Evolutionary conservation across 2,329 filamentous ascomycete species (phyloP).

Genomic region (Colletotrichum tofieldiae): DNA sequence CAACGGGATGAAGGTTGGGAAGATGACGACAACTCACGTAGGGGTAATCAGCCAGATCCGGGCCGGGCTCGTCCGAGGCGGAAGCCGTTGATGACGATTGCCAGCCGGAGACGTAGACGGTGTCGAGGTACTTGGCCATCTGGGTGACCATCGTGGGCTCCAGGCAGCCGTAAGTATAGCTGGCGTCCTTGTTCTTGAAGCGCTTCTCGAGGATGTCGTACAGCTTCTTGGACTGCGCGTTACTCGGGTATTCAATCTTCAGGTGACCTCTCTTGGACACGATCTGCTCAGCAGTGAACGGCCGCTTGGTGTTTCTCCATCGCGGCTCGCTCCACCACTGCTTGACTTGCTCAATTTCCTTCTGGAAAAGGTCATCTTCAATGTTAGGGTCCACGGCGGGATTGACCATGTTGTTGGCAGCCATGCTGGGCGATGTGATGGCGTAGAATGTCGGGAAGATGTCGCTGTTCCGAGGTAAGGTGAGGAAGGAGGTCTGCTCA

Average conservation of each 20-base stretch:
- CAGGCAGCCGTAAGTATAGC: constrained; percentile 96
- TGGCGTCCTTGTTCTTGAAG: constrained; percentile 89
- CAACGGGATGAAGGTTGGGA: background rate
- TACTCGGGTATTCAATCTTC: constrained; percentile 93
- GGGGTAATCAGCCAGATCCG: constrained; percentile 98
- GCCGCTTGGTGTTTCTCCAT: constrained; percentile 93
- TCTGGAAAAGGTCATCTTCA: constrained; percentile 79
- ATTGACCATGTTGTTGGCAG: constrained; percentile 75
- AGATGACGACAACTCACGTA: constrained; percentile 70
- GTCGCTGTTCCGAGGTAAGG: constrained; percentile 9
- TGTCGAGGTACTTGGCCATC: constrained; percentile 99
- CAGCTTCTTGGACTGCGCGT: constrained; percentile 91
- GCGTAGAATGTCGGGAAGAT: background rate
- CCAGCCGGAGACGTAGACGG: constrained; percentile 99
- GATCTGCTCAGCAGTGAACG: constrained; percentile 97
- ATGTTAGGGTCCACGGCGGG: constrained; percentile 68
- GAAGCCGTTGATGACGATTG: constrained; percentile 98
- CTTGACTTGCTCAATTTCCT: constrained; percentile 91
- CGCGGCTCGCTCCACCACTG: constrained; percentile 93
- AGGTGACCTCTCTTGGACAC: constrained; percentile 94
- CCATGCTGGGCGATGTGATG: constrained; percentile 61
- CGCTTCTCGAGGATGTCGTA: constrained; percentile 91
- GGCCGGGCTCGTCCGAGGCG: constrained; percentile 93
- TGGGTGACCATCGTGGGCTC: constrained; percentile 99
- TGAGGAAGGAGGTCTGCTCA: constrained; percentile 1